Evolutionary conservation across 139 green algal genomes (phyloP), one percentile per base, ranked within the genome.

Genomic region (Zygnema cylindricum): DNA sequence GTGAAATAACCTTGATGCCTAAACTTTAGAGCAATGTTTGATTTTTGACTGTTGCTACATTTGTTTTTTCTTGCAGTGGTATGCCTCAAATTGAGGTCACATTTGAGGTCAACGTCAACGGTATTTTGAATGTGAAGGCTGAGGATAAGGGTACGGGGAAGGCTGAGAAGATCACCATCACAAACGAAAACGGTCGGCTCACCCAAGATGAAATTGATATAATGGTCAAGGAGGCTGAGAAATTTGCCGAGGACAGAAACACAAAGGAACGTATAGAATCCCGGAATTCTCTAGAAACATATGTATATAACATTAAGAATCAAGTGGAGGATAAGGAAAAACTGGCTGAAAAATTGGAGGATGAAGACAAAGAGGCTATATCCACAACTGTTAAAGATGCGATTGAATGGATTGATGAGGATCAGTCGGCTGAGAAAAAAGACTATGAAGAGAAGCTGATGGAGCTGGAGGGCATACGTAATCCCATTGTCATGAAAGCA

Each of bases 361-460:
- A 95, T 43, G 95, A 97, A 1, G 96, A 99, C 82, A 98, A 98
- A 94, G 93, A 96, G 76, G 96, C 90, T 55, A 94, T 98, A 43
- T 55, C 95, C 78, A 92, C 95, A 21, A 95, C 96, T 7, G 93
- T 99, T 21, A 95, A 97, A 88, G 96, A 98, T 82, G 95, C 94
- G 7, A 86, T 98, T 43, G 97, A 99, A 73, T 99, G 96, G 96
- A 23, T 98, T 69, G 96, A 98, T 42, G 95, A 98, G 78, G 96
- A 98, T 91, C 82, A 95, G 82, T 38, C 87, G 16, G 88, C 86
- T n/a, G 95, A 97, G 3, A 92, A 92, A 36, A 97, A 99, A 55
- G 97, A 99, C 81, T 98, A 96, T 93, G 93, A 97, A 81, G 97
- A 99, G 49, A 97, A 98, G 93, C 93, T 97, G 25, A 99, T 98